Evolutionary conservation across 164 flowering plant genomes (phyloP), one percentile per base, ranked within the genome.

Genomic region (Magnolia sinica): DNA sequence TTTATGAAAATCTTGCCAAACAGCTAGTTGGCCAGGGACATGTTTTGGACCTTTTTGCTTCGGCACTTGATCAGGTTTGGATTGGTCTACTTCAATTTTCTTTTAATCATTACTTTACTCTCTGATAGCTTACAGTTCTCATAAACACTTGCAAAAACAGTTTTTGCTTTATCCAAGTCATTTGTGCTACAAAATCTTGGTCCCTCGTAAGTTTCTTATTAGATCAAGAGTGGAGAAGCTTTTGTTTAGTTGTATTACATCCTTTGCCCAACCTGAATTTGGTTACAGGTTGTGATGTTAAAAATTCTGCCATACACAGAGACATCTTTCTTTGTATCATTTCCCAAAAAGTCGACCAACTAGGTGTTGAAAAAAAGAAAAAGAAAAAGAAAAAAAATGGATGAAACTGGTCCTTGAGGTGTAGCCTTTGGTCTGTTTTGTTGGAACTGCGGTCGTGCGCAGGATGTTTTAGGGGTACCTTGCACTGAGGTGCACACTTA

Each of bases 31-130:
- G 86, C 82, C 98, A 94, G 86, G 98, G 98, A 2, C 99, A 96
- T 82, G 97, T 96, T 18, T 81, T 96, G 72, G 99, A 96, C 77
- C 89, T 96, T 78, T 96, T 92, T 87, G 99, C 99, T 67, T 96
- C 98, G 80, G 99, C 99, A 37, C 97, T 96, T 83, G 99, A 96
- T 82, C 99, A 96, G 99, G 99, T 96, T 70, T 81, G 82, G 61
- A 4, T 65, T 61, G 11, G 31, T 73, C 75, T 20, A 45, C 71
- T 7, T 59, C 59, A 45, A 8, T 1, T 63, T 51, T 23, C 27
- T 22, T 49, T 24, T 65, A n/a, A n/a, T 7, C 24, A 29, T 50
- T 8, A 59, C 19, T 45, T 65, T 68, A 37, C 45, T 37, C 45
- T 37, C 45, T 37, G 45, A 37, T 37, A 37, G 7, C 45, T 75